These are phyloP conservation scores for Lecanicillium sp. DNA, from an alignment of 2,329 filamentous ascomycete species.

Conservation along the genomic window DNA sequence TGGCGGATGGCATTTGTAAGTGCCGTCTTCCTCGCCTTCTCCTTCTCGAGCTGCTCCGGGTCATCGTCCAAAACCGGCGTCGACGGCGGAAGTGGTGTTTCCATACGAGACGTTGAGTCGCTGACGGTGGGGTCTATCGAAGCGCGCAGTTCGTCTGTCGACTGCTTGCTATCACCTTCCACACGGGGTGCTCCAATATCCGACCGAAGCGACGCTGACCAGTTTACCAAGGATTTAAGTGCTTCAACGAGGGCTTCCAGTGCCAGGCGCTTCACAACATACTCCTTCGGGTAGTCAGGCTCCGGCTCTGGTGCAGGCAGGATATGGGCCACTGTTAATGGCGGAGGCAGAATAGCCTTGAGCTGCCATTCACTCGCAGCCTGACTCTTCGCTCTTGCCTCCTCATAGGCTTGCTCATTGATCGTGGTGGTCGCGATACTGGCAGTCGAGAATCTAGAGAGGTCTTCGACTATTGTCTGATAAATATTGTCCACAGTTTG, in stretches of 20 bases:
- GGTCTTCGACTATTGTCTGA: conserved; percentile 86
- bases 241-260: conserved; percentile 85
- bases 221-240: conserved; percentile 82
- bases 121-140: conserved; percentile 63
- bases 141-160: conserved; percentile 41
- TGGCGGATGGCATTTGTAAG: conserved; percentile 79
- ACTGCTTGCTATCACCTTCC: conserved; percentile 28
- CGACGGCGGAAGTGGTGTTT: conserved; percentile 50
- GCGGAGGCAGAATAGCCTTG: conserved; percentile 76
- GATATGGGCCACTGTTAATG: conserved; percentile 74
- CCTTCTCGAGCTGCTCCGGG: conserved; percentile 86
- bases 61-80: conserved; percentile 78
- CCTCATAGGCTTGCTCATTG: conserved; percentile 83
- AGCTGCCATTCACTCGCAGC: conserved; percentile 74
- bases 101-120: conserved; percentile 54
- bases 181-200: conserved; percentile 35
- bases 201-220: conserved; percentile 62
- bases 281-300: conserved; percentile 75
- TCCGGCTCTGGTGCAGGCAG: conserved; percentile 52
- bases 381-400: conserved; percentile 58
- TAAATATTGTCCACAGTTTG: conserved; percentile 95
- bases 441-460: conserved; percentile 77
- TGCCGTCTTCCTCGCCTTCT: conserved; percentile 89
- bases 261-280: conserved; percentile 82
- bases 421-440: conserved; percentile 66